Conservation (phyloP, 352 stramenopile species). For the Halophytophthora polymorphica region DNA sequence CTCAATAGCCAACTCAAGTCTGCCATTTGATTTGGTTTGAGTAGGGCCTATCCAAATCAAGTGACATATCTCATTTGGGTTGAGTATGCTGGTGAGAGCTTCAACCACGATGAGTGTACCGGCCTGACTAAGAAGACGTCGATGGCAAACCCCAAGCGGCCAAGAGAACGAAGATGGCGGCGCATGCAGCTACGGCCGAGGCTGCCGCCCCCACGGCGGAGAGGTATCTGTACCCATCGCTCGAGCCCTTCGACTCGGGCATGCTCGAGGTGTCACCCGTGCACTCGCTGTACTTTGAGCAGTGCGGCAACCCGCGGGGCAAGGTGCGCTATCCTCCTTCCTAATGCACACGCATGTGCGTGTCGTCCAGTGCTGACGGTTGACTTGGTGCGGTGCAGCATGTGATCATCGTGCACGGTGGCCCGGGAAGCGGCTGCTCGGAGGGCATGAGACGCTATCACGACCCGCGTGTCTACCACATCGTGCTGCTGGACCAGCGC, state of each 20-base stretch:
- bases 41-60: too few species aligned
- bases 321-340: conserved; percentile 27
- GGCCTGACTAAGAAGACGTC: too few species aligned
- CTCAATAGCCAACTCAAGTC: too few species aligned
- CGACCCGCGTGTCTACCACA: conserved; percentile 88
- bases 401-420: conserved; percentile 94
- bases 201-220: conserved; percentile 15
- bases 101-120: too few species aligned
- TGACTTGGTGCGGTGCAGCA: conserved; percentile 29
- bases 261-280: conserved; percentile 75
- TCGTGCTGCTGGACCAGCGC: conserved; percentile 93
- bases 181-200: not conserved
- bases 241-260: conserved; percentile 82
- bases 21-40: too few species aligned
- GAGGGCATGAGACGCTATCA: conserved; percentile 90
- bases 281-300: conserved; percentile 91
- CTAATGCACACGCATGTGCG: not conserved
- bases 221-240: conserved; percentile 77
- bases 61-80: too few species aligned
- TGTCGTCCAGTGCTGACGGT: conserved; percentile 9
- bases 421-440: conserved; percentile 88
- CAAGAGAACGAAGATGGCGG: not conserved
- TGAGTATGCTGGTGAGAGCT: too few species aligned
- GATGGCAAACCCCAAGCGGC: not conserved
- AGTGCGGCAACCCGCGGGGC: conserved; percentile 82